These are phyloP conservation scores for Trichophyton simii DNA, from an alignment of 2,329 filamentous ascomycete species.

Conservation along the genomic window DNA sequence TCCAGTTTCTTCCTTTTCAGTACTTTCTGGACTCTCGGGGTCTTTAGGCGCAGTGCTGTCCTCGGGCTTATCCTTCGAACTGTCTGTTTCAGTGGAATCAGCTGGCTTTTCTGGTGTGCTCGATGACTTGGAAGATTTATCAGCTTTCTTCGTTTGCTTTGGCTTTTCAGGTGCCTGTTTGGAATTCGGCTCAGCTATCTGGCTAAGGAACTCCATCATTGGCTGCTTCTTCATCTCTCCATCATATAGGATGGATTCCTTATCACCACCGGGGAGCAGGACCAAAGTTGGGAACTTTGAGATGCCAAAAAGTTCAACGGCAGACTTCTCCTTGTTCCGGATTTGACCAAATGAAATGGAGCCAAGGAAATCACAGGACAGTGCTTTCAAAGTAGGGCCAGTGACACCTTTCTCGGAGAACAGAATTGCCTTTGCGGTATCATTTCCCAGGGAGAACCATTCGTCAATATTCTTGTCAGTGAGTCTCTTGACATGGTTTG, in stretches of 20 bases:
- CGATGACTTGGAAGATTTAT: slow-evolving; percentile 36
- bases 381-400: slow-evolving; percentile 64
- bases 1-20: slow-evolving; percentile 29
- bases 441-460: slow-evolving; percentile 57
- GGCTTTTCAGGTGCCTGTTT: slow-evolving; percentile 47
- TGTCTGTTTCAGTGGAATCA: slow-evolving; percentile 10
- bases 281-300: slow-evolving; percentile 68
- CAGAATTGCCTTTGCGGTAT: slow-evolving; percentile 70
- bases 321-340: slow-evolving; percentile 62
- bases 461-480: slow-evolving; percentile 64
- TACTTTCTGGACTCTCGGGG: slow-evolving; percentile 3
- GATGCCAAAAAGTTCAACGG: slow-evolving; percentile 63
- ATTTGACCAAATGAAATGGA: slow-evolving; percentile 70
- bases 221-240: slow-evolving; percentile 76
- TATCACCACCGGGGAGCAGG: slow-evolving; percentile 58
- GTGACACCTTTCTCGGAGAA: slow-evolving; percentile 90
- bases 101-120: slow-evolving; percentile 39
- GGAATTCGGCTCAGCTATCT: slow-evolving; percentile 66
- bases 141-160: slow-evolving; percentile 19
- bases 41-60: slow-evolving; percentile 3
- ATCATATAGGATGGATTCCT: slow-evolving; percentile 59
- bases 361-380: slow-evolving; percentile 84
- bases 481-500: slow-evolving; percentile 75
- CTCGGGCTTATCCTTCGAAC: neutral
- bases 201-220: slow-evolving; percentile 70